Base-by-base conservation (phyloP, 2,329 filamentous ascomycete species). In the Penicillium sp. region DNA sequence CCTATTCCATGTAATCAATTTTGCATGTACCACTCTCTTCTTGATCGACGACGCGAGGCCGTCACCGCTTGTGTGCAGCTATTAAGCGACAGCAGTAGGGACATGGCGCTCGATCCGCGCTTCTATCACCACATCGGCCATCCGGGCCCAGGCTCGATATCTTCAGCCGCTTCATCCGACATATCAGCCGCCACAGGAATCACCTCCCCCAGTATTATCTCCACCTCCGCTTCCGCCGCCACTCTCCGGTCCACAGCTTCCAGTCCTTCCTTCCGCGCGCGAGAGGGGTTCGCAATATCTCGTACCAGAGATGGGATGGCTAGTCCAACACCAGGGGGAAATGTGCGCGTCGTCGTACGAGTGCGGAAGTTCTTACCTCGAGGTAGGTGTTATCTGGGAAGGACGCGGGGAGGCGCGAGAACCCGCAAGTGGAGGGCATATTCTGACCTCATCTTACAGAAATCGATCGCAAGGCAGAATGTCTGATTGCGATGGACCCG, bases 401-500 rank as follows among this genome's bases (percentile, higher is more conserved):
- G 21, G 17, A 45, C 42, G 55, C 46, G 42, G 53, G 38, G 50
- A 17, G 29, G 38, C 27, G 13, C 8, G 21, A 29, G 29, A n/a
- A 8, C 21, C 8, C 19, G 1, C 35, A 49, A 23, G 15, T 46
- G 21, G 31, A 50, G 50, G 31, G 10, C 29, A 29, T 27, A 17
- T 29, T 53, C 50, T 56, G 33, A 37, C 25, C 8, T 46, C 21
- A 15, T 50, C 42, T 48, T 41, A 45, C 71, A 97, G 94, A 99
- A 75, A 84, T 89, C 68, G 86, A 95, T 54, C 86, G 89, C 70
- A 84, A 87, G 55, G 89, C 92, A 60, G 82, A 89, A 81, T 97
- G 94, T 73, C 83, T 99, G 43, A 89, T 99, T 64, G 83, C 86
- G 62, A 99, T 99, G 94, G 88, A 97, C 72, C 92, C 93, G 23